Base-by-base conservation (phyloP, 768 basidiomycete genomes). In the Phallus indusiatus region DNA sequence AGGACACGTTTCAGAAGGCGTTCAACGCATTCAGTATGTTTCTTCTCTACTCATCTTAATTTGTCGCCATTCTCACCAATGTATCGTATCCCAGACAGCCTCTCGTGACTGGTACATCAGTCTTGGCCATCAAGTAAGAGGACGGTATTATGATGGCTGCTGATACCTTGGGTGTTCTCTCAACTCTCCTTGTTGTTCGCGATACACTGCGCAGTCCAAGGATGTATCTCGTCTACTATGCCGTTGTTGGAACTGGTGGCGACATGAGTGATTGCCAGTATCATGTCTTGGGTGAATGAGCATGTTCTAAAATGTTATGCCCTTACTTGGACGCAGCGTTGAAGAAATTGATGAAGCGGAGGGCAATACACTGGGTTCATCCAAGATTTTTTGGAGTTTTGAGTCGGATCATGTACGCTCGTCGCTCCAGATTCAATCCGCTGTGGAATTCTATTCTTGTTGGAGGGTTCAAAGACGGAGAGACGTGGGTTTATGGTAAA, bases 191-290 rank as follows among this genome's bases (percentile, higher is more conserved):
- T 34, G 42, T 18, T 12, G 49, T 55, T 16, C 21, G 18, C 20
- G 18, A 22, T 28, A 24, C 59, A 17, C n/a, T 7, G 94, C 96
- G 1, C 86, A 94, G 35, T 96, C 96, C 83, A 93, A 91, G 77
- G 92, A 94, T 67, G 77, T 98, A 60, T 82, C 88, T 64, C 90
- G 96, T 71, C 81, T 99, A 24, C 85, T 82, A 85, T 73, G 95
- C 94, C 48, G 79, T 94, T 61, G 77, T 99, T 65, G 96, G 91
- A 20, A 95, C 90, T 2, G 84, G 91, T 16, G 96, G 96, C 24
- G 96, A 99, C 76, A 90, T 99, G 86, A 88, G 88, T 66, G 96
- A 99, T 75, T 98, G 93, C 74, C 96, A 99, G 71, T 86, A 90
- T 72, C 79, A 98, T 64, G 67, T 86, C 50, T 82, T 99, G 51